Percentiles rank a stretch among this genome's conserved stretches.
phyloP scores from a whole-genome alignment of 2,329 filamentous ascomycete genomes.

The Seiridium unicorne region DNA sequence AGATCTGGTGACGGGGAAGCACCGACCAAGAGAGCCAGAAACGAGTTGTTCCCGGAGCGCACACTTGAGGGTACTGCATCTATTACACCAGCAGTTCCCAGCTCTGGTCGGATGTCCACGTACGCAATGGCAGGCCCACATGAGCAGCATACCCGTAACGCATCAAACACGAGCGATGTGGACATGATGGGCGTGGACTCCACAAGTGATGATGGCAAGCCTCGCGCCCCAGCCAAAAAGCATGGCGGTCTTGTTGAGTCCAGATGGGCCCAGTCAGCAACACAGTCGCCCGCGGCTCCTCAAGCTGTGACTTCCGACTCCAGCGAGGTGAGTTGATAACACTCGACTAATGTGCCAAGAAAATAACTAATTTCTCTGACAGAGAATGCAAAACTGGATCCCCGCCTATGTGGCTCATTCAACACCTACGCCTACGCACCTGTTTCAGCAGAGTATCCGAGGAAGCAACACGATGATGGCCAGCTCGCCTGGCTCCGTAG shows the following conservation, averaged over 20 bases:
- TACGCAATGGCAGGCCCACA: background rate
- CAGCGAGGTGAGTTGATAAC: background rate
- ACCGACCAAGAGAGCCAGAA: too few relatives aligned
- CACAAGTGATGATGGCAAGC: background rate
- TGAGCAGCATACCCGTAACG: background rate
- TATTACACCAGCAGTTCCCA: too few relatives aligned
- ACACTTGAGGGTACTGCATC: too few relatives aligned
- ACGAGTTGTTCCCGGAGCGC: too few relatives aligned
- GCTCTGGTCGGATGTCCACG: too few relatives aligned
- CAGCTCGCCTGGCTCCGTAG: too few relatives aligned
- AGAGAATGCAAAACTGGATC: background rate
- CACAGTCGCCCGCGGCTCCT: too few relatives aligned
- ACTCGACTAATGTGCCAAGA: background rate
- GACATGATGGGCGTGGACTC: background rate
- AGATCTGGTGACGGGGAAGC: too few relatives aligned
- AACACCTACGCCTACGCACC: background rate
- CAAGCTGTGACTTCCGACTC: too few relatives aligned
- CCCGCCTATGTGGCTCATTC: background rate
- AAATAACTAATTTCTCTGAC: background rate
- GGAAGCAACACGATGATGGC: too few relatives aligned
- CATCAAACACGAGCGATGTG: background rate
- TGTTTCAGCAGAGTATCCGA: too few relatives aligned
- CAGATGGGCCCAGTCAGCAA: background rate
- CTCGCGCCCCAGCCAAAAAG: background rate
- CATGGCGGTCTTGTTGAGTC: background rate